phyloP scores from a whole-genome alignment of 441 rosid species.

The Erodium texanum region DNA sequence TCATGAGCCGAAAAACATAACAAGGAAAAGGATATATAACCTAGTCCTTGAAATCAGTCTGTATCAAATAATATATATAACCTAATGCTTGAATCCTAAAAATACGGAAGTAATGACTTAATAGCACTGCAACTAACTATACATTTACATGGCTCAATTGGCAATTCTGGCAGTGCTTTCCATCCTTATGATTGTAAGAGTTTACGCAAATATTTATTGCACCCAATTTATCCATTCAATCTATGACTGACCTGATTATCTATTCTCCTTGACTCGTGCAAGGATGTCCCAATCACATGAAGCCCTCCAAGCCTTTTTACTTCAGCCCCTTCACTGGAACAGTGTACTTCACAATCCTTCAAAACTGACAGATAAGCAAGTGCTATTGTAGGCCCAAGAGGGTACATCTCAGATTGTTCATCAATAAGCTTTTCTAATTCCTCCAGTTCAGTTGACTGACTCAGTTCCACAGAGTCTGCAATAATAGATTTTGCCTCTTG shows the following conservation, averaged over 20 bases:
- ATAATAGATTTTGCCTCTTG: constrained; percentile 63
- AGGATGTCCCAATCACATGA: constrained; percentile 91
- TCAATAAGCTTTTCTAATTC: constrained; percentile 60
- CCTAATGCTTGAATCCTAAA: no score
- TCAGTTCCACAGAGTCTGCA: constrained; percentile 72
- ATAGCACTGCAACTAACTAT: neutral
- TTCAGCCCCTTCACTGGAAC: constrained; percentile 77
- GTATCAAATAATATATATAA: no score
- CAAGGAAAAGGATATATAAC: no score
- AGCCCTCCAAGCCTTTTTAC: constrained; percentile 95
- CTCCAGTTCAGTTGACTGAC: constrained; percentile 51
- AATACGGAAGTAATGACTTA: no score
- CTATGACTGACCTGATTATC: constrained; percentile 74
- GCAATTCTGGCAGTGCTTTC: constrained; percentile 6
- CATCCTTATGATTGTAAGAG: no score
- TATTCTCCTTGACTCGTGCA: constrained; percentile 95
- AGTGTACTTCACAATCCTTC: constrained; percentile 83
- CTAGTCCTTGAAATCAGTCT: no score
- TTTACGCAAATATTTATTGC: constrained; percentile 1
- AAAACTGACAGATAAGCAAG: constrained; percentile 78
- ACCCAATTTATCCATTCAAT: constrained; percentile 8
- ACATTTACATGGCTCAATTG: neutral
- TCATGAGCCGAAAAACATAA: no score
- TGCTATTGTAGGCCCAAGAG: constrained; percentile 82
- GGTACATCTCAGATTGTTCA: constrained; percentile 84